phyloP scores from a whole-genome alignment of 2,329 filamentous ascomycete species.

The Pseudopithomyces chartarum region DNA sequence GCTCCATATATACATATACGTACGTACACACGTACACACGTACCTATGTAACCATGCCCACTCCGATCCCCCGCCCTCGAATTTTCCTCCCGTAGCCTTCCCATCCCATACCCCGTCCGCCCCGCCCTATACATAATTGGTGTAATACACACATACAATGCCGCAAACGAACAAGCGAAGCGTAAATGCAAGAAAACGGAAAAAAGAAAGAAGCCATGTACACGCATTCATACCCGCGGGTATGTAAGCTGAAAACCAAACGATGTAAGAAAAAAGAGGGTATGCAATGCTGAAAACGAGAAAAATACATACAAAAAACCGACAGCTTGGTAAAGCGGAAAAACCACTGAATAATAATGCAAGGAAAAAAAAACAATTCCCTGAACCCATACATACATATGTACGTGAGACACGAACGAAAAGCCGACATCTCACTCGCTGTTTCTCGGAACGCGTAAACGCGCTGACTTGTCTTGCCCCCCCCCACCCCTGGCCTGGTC shows the following conservation, averaged over 20 bases:
- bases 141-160: not conserved
- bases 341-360: not conserved
- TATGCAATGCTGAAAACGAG: conserved; percentile 6
- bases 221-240: no score
- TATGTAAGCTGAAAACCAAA: no score
- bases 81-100: not conserved
- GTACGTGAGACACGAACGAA: not conserved
- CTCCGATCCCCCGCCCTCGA: not conserved
- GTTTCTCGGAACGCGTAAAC: conserved; percentile 10
- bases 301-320: not conserved
- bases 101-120: no score
- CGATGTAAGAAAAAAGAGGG: no score
- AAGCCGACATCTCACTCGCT: not conserved
- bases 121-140: not conserved
- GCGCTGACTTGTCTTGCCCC: conserved; percentile 11
- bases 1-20: not conserved
- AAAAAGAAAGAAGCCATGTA: no score
- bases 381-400: not conserved
- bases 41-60: no score
- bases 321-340: not conserved
- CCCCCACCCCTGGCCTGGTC: conserved; percentile 16
- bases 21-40: not conserved
- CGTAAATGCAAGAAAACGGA: not conserved
- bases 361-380: no score
- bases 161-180: not conserved